Evolutionary conservation across 306 rosid genomes (phyloP).

Genomic region (Sechiopsis laciniata): DNA sequence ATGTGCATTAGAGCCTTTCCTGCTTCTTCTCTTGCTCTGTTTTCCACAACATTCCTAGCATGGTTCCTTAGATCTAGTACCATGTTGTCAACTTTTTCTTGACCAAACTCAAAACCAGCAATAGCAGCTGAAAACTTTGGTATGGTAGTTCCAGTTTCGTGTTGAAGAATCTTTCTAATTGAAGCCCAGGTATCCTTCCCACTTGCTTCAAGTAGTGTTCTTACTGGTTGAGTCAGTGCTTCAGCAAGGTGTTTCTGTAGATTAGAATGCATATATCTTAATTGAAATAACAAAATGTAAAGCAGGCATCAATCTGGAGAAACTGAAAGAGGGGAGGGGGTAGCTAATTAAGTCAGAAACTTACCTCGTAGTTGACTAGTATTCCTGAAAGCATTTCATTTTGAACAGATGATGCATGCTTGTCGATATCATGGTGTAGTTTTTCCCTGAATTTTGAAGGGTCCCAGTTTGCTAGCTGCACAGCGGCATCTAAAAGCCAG

Average conservation of each 20-base stretch:
- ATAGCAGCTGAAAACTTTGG: slow-evolving; percentile 40
- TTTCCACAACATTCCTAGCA: slow-evolving; percentile 68
- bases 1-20: slow-evolving; percentile 66
- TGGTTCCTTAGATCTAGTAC: slow-evolving; percentile 43
- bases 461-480: slow-evolving; percentile 64
- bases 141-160: slow-evolving; percentile 50
- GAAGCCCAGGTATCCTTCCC: slow-evolving; percentile 66
- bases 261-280: slow-evolving; percentile 9
- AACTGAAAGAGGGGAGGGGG: neutral
- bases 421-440: slow-evolving; percentile 62
- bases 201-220: slow-evolving; percentile 63
- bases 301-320: neutral
- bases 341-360: neutral
- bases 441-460: slow-evolving; percentile 56
- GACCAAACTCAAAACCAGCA: slow-evolving; percentile 69
- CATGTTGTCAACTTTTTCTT: slow-evolving; percentile 46
- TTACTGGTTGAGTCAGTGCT: slow-evolving; percentile 60
- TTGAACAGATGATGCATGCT: slow-evolving; percentile 50
- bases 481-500: slow-evolving; percentile 44
- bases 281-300: neutral
- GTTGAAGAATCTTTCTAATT: slow-evolving; percentile 62
- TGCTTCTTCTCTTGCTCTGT: slow-evolving; percentile 76
- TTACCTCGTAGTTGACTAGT: slow-evolving; percentile 50
- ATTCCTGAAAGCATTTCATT: slow-evolving; percentile 48
- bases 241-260: slow-evolving; percentile 53